phyloP scores from a whole-genome alignment of 148 eudicot species.

The Vaccinium vitisidaea region DNA sequence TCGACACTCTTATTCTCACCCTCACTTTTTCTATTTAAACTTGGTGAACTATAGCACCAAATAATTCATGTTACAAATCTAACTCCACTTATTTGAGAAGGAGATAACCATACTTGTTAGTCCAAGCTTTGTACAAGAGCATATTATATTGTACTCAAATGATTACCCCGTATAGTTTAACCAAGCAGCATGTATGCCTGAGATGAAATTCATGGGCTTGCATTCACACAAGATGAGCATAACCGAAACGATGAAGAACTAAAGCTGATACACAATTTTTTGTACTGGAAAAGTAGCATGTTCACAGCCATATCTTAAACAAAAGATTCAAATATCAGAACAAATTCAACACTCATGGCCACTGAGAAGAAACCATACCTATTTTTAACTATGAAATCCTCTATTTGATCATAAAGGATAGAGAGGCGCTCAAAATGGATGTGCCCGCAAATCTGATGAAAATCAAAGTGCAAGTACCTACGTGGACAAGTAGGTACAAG shows the following conservation, averaged over 20 bases:
- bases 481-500: slow-evolving; percentile 19
- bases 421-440: slow-evolving; percentile 88
- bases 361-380: slow-evolving; percentile 43
- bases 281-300: background rate
- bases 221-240: background rate
- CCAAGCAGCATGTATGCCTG: background rate
- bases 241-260: background rate
- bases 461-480: slow-evolving; percentile 92
- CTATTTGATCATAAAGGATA: slow-evolving; percentile 76
- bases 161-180: background rate
- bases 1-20: background rate
- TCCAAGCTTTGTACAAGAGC: background rate
- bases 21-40: background rate
- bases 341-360: background rate
- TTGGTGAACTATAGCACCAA: background rate
- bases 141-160: background rate
- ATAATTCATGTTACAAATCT: background rate
- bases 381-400: slow-evolving; percentile 73
- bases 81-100: background rate
- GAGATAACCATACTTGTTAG: background rate
- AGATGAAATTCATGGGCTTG: background rate
- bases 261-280: background rate
- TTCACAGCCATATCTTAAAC: background rate
- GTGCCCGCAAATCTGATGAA: slow-evolving; percentile 89
- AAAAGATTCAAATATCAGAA: background rate